These are phyloP conservation scores for Stenocarpella maydis DNA, from an alignment of 2,329 filamentous ascomycete genomes.

Conservation along the genomic window DNA sequence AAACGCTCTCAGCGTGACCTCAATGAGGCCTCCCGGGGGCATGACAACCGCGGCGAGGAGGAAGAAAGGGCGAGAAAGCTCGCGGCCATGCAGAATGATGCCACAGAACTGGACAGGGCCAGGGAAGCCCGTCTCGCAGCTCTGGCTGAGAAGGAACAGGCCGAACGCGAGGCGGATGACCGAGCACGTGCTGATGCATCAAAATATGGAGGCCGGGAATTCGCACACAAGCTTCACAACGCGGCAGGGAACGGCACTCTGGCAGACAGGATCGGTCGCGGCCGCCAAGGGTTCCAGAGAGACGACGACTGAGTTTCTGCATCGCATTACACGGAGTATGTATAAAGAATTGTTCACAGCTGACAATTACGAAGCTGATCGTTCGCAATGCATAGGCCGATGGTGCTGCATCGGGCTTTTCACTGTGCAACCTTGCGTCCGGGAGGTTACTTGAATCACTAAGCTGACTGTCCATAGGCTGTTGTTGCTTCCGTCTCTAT, in stretches of 20 bases:
- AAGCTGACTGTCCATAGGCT: not conserved
- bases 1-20: conserved; percentile 32
- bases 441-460: not conserved
- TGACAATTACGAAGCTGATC: conserved; percentile 15
- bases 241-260: conserved; percentile 62
- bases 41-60: conserved; percentile 45
- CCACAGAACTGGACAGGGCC: conserved; percentile 73
- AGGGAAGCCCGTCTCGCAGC: conserved; percentile 73
- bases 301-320: conserved; percentile 51
- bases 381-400: not conserved
- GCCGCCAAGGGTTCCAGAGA: conserved; percentile 53
- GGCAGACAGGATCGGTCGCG: conserved; percentile 60
- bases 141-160: conserved; percentile 71
- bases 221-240: conserved; percentile 70
- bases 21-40: conserved; percentile 24
- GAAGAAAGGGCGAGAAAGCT: conserved; percentile 72
- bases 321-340: conserved; percentile 8
- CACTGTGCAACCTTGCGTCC: not conserved
- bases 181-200: conserved; percentile 64
- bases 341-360: not conserved
- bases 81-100: conserved; percentile 77
- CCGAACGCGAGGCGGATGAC: conserved; percentile 73
- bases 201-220: conserved; percentile 70
- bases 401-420: not conserved
- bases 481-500: not conserved